Conservation (phyloP, 2,329 filamentous ascomycete genomes). For the Colletotrichum caudatum region DNA sequence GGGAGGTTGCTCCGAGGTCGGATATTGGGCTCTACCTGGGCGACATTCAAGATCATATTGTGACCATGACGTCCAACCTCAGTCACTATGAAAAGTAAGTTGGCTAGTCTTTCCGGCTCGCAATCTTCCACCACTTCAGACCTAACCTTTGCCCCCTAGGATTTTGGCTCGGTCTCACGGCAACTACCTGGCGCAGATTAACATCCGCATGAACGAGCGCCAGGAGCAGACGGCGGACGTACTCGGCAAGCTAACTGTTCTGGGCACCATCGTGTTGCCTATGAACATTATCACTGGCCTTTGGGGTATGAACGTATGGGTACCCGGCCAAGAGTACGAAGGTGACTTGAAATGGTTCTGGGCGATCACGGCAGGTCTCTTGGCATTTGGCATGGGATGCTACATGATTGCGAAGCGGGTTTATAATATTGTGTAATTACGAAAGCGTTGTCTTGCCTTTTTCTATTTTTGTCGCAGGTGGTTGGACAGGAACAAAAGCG, state of each 20-base stretch:
- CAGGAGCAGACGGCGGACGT: constrained; percentile 97
- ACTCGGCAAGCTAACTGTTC: constrained; percentile 91
- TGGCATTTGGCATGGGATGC: constrained; percentile 83
- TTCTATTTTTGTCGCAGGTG: not conserved
- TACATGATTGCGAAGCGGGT: constrained; percentile 87
- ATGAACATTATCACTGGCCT: constrained; percentile 99
- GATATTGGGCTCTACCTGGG: constrained; percentile 98
- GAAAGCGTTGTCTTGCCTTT: not conserved
- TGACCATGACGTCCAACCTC: constrained; percentile 98
- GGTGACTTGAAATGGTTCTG: constrained; percentile 81
- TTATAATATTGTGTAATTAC: constrained; percentile 77
- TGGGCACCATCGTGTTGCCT: constrained; percentile 95
- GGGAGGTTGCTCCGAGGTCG: constrained; percentile 93
- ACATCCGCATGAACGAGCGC: constrained; percentile 98
- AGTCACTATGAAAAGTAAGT: constrained; percentile 95
- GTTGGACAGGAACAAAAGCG: constrained; percentile 29
- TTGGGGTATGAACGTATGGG: constrained; percentile 99
- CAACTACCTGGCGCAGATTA: constrained; percentile 99
- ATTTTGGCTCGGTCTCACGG: constrained; percentile 91
- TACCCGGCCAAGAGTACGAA: constrained; percentile 89
- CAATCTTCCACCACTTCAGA: too few species aligned
- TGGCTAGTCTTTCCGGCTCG: not conserved
- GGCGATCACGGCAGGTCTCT: constrained; percentile 78
- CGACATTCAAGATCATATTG: constrained; percentile 98
- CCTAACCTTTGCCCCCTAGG: constrained; percentile 57